Base-by-base conservation (phyloP, 169 alveolate species). In the Plasmodium knowlesi region DNA sequence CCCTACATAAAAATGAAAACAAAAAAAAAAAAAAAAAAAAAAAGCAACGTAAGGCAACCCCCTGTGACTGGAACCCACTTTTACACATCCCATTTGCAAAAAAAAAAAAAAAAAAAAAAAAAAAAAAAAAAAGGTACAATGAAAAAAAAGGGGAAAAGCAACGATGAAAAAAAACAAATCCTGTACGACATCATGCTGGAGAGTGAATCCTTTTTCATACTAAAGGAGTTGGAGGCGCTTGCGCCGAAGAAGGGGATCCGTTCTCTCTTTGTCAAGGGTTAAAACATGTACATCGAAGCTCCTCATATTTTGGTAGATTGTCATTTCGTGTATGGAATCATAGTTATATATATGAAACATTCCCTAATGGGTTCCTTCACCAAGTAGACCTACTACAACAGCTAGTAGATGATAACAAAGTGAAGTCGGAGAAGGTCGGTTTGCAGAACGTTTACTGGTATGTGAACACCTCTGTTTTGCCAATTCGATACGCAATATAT, bases 101-200 rank as follows among this genome's bases (percentile, higher is more conserved):
- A 76, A 1, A 76, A 3, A 6, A 57, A 37, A 32, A 3, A n/a
- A n/a, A n/a, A n/a, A n/a, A n/a, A n/a, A n/a, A n/a, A n/a, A n/a
- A n/a, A n/a, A n/a, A n/a, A 83, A 1, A 83, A 25, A 4, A 16
- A 46, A 72, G 37, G 8, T 6, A 83, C 32, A 79, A 83, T 84
- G 94, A 84, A 83, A 84, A 92, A 74, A 78, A 92, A 83, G 30
- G 95, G 92, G 41, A 92, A 84, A 34, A 92, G 92, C 46, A 92
- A 84, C 57, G 96, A 94, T 34, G 95, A 94, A 32, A 89, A 86
- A 80, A 90, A 84, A 82, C 54, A 82, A 57, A 94, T 90, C 25
- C 57, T 94, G 83, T 94, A 82, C 81, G 92, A 94, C 71, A 82
- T 94, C 57, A 86, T 94, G 96, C 39, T 84, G 30, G 92, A 94